A percentile compares a stretch with the other conserved stretches of the same genome.
Conservation (phyloP, 371 early-diverging fungal species). For the Rhizopus arrhizus region DNA sequence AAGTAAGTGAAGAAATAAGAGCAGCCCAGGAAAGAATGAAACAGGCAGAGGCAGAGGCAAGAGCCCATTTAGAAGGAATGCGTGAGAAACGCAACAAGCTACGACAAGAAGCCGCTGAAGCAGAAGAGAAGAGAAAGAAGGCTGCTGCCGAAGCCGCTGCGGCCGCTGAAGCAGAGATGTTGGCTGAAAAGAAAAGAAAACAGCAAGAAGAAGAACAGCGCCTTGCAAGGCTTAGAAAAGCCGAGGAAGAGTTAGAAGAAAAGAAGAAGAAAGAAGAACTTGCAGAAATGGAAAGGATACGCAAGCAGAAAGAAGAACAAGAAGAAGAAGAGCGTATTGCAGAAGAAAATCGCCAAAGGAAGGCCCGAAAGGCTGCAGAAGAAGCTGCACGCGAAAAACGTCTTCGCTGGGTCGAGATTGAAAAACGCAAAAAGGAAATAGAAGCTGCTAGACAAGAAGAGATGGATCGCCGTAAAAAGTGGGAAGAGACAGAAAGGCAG, state of each 20-base stretch:
- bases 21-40: constrained; percentile 47
- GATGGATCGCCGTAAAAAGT: constrained; percentile 31
- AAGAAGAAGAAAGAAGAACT: constrained; percentile 12
- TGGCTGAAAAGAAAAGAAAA: constrained; percentile 27
- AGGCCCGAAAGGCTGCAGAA: constrained; percentile 41
- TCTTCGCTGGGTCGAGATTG: constrained; percentile 33
- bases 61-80: constrained; percentile 32
- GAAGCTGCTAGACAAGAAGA: constrained; percentile 38
- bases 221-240: constrained; percentile 12
- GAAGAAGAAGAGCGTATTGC: constrained; percentile 38
- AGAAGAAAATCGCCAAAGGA: constrained; percentile 36
- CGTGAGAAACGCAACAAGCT: constrained; percentile 33
- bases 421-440: constrained; percentile 31
- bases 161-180: constrained; percentile 31
- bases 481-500: constrained; percentile 34
- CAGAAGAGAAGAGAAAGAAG: constrained; percentile 25
- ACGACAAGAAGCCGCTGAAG: constrained; percentile 30
- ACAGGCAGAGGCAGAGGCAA: constrained; percentile 42
- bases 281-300: constrained; percentile 21
- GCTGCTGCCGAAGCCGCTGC: constrained; percentile 28
- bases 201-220: constrained; percentile 33
- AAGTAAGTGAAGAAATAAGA: constrained; percentile 33
- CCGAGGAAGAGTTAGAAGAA: constrained; percentile 24
- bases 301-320: constrained; percentile 23
- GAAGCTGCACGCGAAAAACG: constrained; percentile 48